Percentiles rank a stretch among this genome's conserved stretches.
Conservation (phyloP, 1,284 basidiomycete species). For the Phlebopus sp. region DNA sequence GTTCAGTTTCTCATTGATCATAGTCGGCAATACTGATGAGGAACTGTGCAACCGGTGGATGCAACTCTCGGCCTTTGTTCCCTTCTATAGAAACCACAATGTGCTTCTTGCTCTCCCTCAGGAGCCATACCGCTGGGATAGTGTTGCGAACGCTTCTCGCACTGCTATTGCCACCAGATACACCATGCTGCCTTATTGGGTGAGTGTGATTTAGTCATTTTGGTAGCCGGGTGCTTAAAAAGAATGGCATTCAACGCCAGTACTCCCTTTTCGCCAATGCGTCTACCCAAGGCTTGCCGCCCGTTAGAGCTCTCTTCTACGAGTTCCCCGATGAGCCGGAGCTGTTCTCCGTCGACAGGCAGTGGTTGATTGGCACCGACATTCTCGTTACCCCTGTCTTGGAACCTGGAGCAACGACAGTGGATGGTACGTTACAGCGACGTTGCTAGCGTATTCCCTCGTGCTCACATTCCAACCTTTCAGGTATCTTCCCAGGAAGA, state of each 20-base stretch:
- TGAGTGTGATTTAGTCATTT: constrained; percentile 28
- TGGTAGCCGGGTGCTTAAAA: too few species aligned
- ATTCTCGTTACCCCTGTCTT: constrained; percentile 71
- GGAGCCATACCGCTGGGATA: constrained; percentile 71
- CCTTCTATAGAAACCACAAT: constrained; percentile 69
- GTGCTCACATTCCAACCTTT: background rate
- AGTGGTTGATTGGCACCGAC: constrained; percentile 65
- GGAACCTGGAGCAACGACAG: constrained; percentile 49
- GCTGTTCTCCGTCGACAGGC: constrained; percentile 56
- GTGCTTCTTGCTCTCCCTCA: constrained; percentile 51
- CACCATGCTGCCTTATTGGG: constrained; percentile 68
- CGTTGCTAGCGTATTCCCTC: background rate
- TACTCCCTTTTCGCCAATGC: constrained; percentile 68
- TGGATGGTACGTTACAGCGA: constrained; percentile 30
- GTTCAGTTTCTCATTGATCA: constrained; percentile 6
- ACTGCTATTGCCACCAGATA: constrained; percentile 63
- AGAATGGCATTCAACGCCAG: constrained; percentile 30
- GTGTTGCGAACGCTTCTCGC: constrained; percentile 62
- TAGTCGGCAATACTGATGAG: constrained; percentile 67
- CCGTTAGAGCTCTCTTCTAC: constrained; percentile 67
- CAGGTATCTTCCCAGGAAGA: constrained; percentile 55
- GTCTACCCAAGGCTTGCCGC: constrained; percentile 56
- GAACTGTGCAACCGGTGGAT: constrained; percentile 78
- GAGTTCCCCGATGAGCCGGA: constrained; percentile 67
- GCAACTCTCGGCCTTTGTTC: constrained; percentile 67